Evolutionary conservation across 306 rosid genomes (phyloP).

Genomic region (Urtica urens): DNA sequence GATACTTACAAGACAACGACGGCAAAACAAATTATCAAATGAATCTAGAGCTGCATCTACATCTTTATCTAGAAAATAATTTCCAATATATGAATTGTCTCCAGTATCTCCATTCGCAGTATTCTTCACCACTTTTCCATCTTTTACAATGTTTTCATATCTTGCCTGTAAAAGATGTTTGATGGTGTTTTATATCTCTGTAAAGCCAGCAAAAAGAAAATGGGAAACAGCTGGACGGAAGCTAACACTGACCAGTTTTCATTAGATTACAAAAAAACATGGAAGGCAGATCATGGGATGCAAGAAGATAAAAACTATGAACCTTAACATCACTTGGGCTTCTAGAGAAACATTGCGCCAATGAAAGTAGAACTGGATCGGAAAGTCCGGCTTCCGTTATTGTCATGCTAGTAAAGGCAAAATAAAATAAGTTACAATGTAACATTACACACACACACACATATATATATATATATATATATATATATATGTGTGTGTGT

Average conservation of each 20-base stretch:
- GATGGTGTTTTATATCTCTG: conserved; percentile 89
- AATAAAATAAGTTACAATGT: conserved; percentile 19
- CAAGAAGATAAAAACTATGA: conserved; percentile 7
- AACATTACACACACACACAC: conserved; percentile 16
- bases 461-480: no score
- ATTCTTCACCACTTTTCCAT: conserved; percentile 39
- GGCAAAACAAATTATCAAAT: conserved; percentile 93
- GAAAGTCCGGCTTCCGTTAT: conserved; percentile 60
- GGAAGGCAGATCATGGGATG: conserved; percentile 15
- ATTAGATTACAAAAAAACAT: conserved; percentile 24
- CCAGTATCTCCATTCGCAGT: conserved; percentile 39
- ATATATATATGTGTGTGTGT: no score
- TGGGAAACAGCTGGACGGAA: conserved; percentile 84
- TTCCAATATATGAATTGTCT: conserved; percentile 45
- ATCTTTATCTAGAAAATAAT: conserved; percentile 75
- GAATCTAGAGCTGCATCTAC: conserved; percentile 97
- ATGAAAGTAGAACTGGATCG: conserved; percentile 57
- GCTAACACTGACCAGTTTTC: conserved; percentile 68
- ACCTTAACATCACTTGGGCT: conserved; percentile 71
- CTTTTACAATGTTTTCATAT: conserved; percentile 47
- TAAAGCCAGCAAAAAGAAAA: conserved; percentile 87
- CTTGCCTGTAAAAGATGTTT: conserved; percentile 98
- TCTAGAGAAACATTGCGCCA: conserved; percentile 77
- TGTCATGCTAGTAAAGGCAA: conserved; percentile 65
- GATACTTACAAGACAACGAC: conserved; percentile 80